Evolutionary conservation across 768 basidiomycete species (phyloP).

Genomic region (Auriscalpium vulgare): DNA sequence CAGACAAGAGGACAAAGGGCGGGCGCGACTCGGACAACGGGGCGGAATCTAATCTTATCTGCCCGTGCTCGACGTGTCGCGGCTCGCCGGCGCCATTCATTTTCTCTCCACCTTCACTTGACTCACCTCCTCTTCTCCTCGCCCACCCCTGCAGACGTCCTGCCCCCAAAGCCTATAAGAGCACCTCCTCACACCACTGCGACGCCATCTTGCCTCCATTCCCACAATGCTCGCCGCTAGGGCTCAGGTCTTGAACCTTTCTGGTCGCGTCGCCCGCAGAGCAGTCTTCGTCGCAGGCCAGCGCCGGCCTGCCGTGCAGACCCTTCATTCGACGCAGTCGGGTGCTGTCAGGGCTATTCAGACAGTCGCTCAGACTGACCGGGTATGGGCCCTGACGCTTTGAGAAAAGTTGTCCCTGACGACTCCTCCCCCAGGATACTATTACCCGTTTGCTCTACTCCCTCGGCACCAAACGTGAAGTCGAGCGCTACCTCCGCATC

Average conservation of each 20-base stretch:
- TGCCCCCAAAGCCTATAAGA: no score
- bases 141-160: neutral
- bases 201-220: neutral
- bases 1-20: constrained; percentile 5
- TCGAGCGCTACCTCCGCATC: constrained; percentile 96
- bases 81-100: no score
- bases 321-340: constrained; percentile 3
- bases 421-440: constrained; percentile 59
- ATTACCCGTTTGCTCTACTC: constrained; percentile 96
- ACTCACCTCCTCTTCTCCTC: neutral
- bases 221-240: constrained; percentile 24
- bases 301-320: constrained; percentile 32
- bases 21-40: neutral
- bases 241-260: constrained; percentile 9
- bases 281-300: constrained; percentile 38
- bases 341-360: constrained; percentile 35
- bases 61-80: neutral
- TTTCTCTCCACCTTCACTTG: neutral
- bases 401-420: neutral
- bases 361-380: constrained; percentile 65
- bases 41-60: neutral
- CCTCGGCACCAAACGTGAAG: constrained; percentile 93
- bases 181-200: no score
- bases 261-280: constrained; percentile 30
- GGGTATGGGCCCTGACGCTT: constrained; percentile 37